These are phyloP conservation scores for Metarhizium anisopliae DNA, from an alignment of 2,329 filamentous ascomycete genomes.

Conservation along the genomic window DNA sequence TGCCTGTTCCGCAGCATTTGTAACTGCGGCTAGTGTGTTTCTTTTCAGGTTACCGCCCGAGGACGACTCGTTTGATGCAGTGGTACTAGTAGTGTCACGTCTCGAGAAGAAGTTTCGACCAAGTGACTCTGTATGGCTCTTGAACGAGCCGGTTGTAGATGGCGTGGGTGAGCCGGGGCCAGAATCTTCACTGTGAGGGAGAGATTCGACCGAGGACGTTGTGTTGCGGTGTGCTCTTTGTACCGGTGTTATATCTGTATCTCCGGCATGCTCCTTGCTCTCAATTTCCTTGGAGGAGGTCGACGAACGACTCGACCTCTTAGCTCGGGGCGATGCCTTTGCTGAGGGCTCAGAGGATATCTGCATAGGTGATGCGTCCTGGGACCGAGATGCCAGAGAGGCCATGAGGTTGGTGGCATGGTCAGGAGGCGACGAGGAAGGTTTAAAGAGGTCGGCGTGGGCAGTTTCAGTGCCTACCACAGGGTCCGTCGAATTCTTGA, in stretches of 20 bases:
- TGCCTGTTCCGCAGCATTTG: constrained; percentile 45
- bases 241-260: constrained; percentile 17
- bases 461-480: constrained; percentile 58
- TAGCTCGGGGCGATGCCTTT: constrained; percentile 28
- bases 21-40: constrained; percentile 44
- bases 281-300: constrained; percentile 36
- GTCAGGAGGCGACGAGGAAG: constrained; percentile 46
- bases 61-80: constrained; percentile 26
- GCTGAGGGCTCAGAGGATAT: constrained; percentile 28
- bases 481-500: constrained; percentile 47
- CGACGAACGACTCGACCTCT: constrained; percentile 39
- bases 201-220: constrained; percentile 26
- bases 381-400: constrained; percentile 54
- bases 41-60: constrained; percentile 32
- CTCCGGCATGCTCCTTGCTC: constrained; percentile 27
- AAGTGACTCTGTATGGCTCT: constrained; percentile 29
- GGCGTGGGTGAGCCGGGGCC: constrained; percentile 19
- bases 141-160: constrained; percentile 27
- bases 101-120: constrained; percentile 31
- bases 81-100: constrained; percentile 27
- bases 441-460: constrained; percentile 55
- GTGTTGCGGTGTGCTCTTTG: constrained; percentile 26
- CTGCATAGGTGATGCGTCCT: constrained; percentile 41
- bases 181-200: constrained; percentile 14
- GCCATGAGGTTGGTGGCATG: constrained; percentile 59